Evolutionary conservation across 1,139 yeast genomes (phyloP).

Genomic region (Kodamaea sp.): DNA sequence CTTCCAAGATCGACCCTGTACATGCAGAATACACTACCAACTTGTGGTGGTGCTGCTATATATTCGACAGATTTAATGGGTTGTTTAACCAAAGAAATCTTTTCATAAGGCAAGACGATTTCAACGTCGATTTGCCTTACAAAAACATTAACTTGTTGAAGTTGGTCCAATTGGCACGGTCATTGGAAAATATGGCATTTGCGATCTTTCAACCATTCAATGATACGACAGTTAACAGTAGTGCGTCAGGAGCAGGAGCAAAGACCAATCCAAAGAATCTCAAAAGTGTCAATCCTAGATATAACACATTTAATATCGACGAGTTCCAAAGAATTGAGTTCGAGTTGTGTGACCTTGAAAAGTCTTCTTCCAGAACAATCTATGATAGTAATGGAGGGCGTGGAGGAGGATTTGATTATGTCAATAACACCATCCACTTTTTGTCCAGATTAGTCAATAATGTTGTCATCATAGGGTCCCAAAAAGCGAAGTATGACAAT

Average conservation of each 20-base stretch:
- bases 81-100: constrained; percentile 39
- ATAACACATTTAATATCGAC: constrained; percentile 24
- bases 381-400: constrained; percentile 5
- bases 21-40: constrained; percentile 25
- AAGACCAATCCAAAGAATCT: constrained; percentile 8
- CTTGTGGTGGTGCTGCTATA: constrained; percentile 40
- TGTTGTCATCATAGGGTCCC: constrained; percentile 26
- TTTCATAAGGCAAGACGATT: constrained; percentile 36
- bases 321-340: constrained; percentile 30
- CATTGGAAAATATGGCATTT: constrained; percentile 32
- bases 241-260: constrained; percentile 10
- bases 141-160: constrained; percentile 24
- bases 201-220: constrained; percentile 33
- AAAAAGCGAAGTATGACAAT: constrained; percentile 30
- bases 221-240: constrained; percentile 13
- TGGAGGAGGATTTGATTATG: constrained; percentile 14
- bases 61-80: constrained; percentile 39
- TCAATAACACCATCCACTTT: constrained; percentile 23
- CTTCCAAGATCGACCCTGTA: constrained; percentile 15
- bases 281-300: constrained; percentile 12
- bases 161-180: constrained; percentile 28
- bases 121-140: constrained; percentile 30
- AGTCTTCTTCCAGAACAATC: constrained; percentile 6
- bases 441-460: constrained; percentile 30
- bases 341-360: constrained; percentile 26